A percentile compares a stretch with the other conserved stretches of the same genome.
These are phyloP conservation scores for Dendrobium nobile DNA, from an alignment of 106 monocot species.

Conservation along the genomic window DNA sequence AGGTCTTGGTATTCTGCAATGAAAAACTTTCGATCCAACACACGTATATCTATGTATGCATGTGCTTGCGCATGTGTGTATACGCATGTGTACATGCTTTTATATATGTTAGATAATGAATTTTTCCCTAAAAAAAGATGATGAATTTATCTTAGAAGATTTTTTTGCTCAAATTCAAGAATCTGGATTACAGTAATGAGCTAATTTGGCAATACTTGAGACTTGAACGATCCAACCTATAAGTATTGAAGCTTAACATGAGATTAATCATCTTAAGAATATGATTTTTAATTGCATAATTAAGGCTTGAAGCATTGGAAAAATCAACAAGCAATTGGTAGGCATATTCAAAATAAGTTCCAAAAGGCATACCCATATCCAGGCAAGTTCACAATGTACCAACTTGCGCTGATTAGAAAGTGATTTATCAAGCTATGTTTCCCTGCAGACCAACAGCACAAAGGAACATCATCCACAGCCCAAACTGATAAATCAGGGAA, in stretches of 20 bases:
- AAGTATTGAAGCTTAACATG: no score
- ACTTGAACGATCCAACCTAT: background rate
- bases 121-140: no score
- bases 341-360: background rate
- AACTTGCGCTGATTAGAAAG: slow-evolving; percentile 88
- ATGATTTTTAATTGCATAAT: background rate
- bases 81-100: no score
- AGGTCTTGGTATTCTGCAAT: no score
- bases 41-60: no score
- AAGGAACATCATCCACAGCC: background rate
- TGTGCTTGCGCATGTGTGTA: no score
- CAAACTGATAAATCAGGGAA: background rate
- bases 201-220: background rate
- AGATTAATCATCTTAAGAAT: background rate
- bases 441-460: slow-evolving; percentile 32
- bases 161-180: no score
- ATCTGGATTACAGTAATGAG: no score
- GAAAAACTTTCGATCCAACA: no score
- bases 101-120: no score
- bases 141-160: no score
- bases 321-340: background rate
- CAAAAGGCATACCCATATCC: slow-evolving; percentile 74
- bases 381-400: slow-evolving; percentile 96
- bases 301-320: background rate
- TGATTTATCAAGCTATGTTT: slow-evolving; percentile 96